Conservation (phyloP, 2,329 filamentous ascomycete genomes). For the Thelonectria olida region DNA sequence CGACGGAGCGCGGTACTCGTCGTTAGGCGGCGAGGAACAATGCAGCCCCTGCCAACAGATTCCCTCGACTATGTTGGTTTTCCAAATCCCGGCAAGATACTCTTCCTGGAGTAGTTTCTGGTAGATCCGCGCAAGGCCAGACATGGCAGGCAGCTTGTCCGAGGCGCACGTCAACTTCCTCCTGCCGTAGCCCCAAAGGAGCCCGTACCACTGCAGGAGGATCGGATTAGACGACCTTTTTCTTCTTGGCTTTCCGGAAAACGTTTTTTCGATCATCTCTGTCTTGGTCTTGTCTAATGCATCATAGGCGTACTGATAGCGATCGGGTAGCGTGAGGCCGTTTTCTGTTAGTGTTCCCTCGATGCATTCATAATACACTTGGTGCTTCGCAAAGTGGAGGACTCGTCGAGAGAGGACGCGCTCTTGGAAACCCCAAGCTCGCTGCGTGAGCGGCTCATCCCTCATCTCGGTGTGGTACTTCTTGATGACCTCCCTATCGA, state of each 20-base stretch:
- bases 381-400: constrained; percentile 28
- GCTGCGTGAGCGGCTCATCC: constrained; percentile 6
- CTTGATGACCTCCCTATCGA: constrained; percentile 15
- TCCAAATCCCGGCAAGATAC: constrained; percentile 22
- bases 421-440: constrained; percentile 36
- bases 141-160: constrained; percentile 22
- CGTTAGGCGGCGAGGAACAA: neutral
- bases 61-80: neutral
- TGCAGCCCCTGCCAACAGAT: constrained; percentile 12
- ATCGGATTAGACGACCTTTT: neutral
- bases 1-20: constrained; percentile 27
- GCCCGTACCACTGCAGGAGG: neutral
- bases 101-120: constrained; percentile 10
- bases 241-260: too few relatives aligned
- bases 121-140: constrained; percentile 17
- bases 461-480: constrained; percentile 5
- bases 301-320: neutral
- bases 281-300: neutral
- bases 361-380: constrained; percentile 28
- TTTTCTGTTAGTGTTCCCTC: neutral
- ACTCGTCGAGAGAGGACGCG: constrained; percentile 27
- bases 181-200: neutral
- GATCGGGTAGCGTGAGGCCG: neutral
- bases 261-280: too few relatives aligned
- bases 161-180: constrained; percentile 10